Percentiles rank a stretch among this genome's conserved stretches.
These are phyloP conservation scores for Apophysomyces ossiformis DNA, from an alignment of 371 early-diverging fungal species.

Conservation along the genomic window DNA sequence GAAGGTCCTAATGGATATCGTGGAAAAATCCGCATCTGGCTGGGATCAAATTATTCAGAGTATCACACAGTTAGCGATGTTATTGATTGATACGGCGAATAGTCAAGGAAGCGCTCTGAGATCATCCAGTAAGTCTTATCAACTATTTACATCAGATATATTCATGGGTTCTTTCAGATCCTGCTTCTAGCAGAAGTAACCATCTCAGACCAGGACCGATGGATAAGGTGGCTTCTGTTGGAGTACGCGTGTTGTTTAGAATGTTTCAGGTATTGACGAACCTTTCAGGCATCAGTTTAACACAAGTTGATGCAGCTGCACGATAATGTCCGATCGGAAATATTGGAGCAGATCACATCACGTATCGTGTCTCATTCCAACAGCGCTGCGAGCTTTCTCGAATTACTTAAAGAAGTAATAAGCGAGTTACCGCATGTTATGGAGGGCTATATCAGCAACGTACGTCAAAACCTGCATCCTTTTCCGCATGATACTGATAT, in stretches of 20 bases:
- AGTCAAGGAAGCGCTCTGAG: slow-evolving; percentile 28
- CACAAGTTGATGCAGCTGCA: slow-evolving; percentile 41
- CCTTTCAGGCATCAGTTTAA: background rate
- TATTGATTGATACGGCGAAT: slow-evolving; percentile 55
- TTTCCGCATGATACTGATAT: background rate
- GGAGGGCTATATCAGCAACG: slow-evolving; percentile 34
- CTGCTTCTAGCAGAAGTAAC: slow-evolving; percentile 16
- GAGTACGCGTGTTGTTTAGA: slow-evolving; percentile 46
- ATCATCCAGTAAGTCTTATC: slow-evolving; percentile 9
- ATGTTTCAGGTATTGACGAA: slow-evolving; percentile 48
- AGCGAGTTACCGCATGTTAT: slow-evolving; percentile 42
- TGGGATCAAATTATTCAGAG: slow-evolving; percentile 70
- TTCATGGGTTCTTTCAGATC: slow-evolving; percentile 14
- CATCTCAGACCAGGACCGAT: slow-evolving; percentile 25
- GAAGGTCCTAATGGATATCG: slow-evolving; percentile 31
- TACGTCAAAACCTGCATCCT: slow-evolving; percentile 16
- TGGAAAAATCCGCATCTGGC: slow-evolving; percentile 56
- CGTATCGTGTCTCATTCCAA: slow-evolving; percentile 60
- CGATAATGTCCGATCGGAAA: slow-evolving; percentile 59
- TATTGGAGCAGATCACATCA: slow-evolving; percentile 65
- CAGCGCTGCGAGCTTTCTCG: slow-evolving; percentile 54
- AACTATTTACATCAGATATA: too few relatives aligned
- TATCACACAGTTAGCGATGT: slow-evolving; percentile 56
- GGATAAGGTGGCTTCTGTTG: slow-evolving; percentile 41
- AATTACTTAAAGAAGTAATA: slow-evolving; percentile 50